phyloP scores from a whole-genome alignment of 176 grass and related monocot genomes.

The Dendrocalamus sinicus region DNA sequence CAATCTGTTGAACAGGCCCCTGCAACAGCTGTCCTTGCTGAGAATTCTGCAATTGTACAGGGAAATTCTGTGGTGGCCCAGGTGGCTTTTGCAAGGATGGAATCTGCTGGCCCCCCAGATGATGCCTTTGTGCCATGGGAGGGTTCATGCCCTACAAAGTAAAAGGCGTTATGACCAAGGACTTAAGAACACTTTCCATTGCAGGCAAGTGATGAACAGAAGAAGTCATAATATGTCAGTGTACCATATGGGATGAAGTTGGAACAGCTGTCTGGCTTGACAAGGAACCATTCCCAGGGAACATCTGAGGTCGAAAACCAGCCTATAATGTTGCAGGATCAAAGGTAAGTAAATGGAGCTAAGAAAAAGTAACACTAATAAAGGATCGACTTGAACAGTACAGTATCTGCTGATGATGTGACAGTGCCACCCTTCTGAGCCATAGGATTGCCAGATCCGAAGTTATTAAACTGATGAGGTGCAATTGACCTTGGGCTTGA shows the following conservation, averaged over 20 bases:
- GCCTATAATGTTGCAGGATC: constrained; percentile 44
- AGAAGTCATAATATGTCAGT: constrained; percentile 26
- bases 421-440: constrained; percentile 50
- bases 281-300: constrained; percentile 60
- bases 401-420: constrained; percentile 69
- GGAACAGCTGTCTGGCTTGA: constrained; percentile 58
- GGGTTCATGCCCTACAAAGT: constrained; percentile 69
- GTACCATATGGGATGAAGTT: constrained; percentile 77
- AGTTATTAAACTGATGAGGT: constrained; percentile 72
- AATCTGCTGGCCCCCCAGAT: constrained; percentile 67
- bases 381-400: constrained; percentile 52
- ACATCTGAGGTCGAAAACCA: constrained; percentile 58
- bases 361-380: constrained; percentile 35
- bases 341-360: constrained; percentile 41
- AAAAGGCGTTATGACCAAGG: constrained; percentile 30
- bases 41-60: constrained; percentile 60
- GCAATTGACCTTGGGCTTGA: constrained; percentile 70
- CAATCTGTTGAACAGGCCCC: constrained; percentile 50
- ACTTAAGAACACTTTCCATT: constrained; percentile 27
- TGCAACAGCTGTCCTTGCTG: constrained; percentile 61
- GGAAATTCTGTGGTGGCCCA: constrained; percentile 59
- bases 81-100: constrained; percentile 69
- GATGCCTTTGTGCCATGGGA: constrained; percentile 61
- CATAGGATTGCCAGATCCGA: constrained; percentile 63
- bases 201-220: constrained; percentile 27